Evolutionary conservation across 2,329 filamentous ascomycete species (phyloP).

Genomic region (Exophiala oligosperma): DNA sequence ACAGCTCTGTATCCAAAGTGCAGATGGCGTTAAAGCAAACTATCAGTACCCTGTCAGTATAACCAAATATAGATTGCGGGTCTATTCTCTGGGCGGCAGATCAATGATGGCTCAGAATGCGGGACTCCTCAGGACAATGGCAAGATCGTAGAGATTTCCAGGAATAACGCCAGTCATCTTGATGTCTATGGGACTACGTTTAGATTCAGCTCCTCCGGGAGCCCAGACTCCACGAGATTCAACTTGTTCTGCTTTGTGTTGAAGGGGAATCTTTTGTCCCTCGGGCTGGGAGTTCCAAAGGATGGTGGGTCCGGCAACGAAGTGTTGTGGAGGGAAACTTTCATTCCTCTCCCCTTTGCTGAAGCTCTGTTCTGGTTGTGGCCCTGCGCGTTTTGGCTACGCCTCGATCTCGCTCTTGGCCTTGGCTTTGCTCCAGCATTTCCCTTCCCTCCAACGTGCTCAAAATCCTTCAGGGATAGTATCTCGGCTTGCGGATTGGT

Average conservation of each 20-base stretch:
- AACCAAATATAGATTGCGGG: constrained; percentile 2
- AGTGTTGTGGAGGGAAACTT: constrained; percentile 9
- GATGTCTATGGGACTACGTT: constrained; percentile 7
- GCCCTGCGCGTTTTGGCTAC: constrained; percentile 2
- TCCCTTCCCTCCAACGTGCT: constrained; percentile 2
- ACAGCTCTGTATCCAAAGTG: neutral
- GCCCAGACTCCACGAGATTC: constrained; percentile 8
- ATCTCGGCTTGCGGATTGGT: constrained; percentile 2
- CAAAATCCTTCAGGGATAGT: constrained; percentile 1
- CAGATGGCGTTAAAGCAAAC: neutral
- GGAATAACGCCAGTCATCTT: constrained; percentile 5
- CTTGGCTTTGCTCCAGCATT: constrained; percentile 2
- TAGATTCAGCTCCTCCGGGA: constrained; percentile 8
- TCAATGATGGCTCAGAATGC: constrained; percentile 5
- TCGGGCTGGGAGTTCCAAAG: constrained; percentile 8
- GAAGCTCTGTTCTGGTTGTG: constrained; percentile 8
- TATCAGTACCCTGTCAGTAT: neutral
- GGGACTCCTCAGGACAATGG: neutral
- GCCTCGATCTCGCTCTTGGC: neutral
- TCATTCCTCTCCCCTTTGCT: constrained; percentile 4
- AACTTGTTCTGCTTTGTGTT: constrained; percentile 7
- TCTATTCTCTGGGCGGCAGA: neutral
- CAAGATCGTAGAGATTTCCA: constrained; percentile 5
- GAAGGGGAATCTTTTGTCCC: constrained; percentile 9
- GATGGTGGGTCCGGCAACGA: constrained; percentile 6